Evolutionary conservation across 2,329 filamentous ascomycete genomes (phyloP), one percentile per base, ranked within the genome.

Genomic region (Macrophomina phaseolina): DNA sequence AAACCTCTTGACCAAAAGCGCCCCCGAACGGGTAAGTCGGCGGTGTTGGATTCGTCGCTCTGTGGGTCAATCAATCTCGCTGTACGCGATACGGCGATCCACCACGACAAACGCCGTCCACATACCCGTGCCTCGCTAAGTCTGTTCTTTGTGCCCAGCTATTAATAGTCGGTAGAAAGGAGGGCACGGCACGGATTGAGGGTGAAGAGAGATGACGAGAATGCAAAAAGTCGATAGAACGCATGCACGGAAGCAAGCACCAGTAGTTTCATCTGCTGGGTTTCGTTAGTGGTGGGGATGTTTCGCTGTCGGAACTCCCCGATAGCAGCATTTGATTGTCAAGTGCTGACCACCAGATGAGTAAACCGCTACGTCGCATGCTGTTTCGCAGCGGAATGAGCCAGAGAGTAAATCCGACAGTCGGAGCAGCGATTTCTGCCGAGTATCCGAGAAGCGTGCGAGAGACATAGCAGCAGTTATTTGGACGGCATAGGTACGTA

Each of bases 31-130:
- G 56, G 40, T 61, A 61, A 61, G 28, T 46, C 56, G 56, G 56
- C 23, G 16, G 3, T 36, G 56, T 36, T 46, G 28, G 40, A 42
- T 45, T 42, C 28, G 40, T 36, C 40, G 42, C 30, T 34, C 7
- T 28, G 42, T 61, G 56, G 56, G 56, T 61, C 56, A 18, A 23
- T 46, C 56, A 60, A 61, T 61, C 56, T 61, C 56, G 42, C 56
- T 8, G 56, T 48, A 61, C 56, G 56, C 55, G 55, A 28, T 45
- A 32, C 55, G 55, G 23, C 9, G 36, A 42, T 18, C 38, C 55
- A 32, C 38, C 38, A 14, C 55, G 36, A 38, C 36, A n/a, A 14
- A 5, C 16, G 11, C 11, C 16, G 23, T 45, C 16, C 2, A 6
- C 12, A 23, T 11, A 61, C 16, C 40, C 16, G 40, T 61, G 40